phyloP scores from a whole-genome alignment of 2,329 filamentous ascomycete genomes.

The Alternaria sp. region DNA sequence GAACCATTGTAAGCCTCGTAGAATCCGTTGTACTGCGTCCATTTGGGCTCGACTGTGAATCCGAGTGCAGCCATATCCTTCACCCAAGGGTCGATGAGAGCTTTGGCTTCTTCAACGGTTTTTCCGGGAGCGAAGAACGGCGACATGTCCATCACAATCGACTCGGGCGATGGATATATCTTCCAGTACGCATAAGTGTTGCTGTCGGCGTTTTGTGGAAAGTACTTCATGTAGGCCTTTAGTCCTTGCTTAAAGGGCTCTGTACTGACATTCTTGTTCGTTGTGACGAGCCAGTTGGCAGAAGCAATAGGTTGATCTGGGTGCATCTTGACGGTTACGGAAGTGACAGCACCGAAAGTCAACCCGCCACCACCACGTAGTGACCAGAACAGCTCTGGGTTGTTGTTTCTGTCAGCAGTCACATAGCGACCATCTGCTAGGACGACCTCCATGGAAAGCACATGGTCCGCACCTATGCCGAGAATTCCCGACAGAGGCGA shows the following conservation, averaged over 20 bases:
- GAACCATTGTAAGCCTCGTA: conserved; percentile 5
- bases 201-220: conserved; percentile 3
- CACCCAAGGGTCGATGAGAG: conserved; percentile 1
- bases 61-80: background rate
- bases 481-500: conserved; percentile 60
- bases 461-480: conserved; percentile 44
- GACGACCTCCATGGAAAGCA: conserved; percentile 37
- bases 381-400: conserved; percentile 10
- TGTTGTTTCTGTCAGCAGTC: conserved; percentile 31
- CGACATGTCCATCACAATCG: conserved; percentile 6
- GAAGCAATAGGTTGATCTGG: conserved; percentile 5
- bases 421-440: conserved; percentile 36
- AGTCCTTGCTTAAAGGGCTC: conserved; percentile 3
- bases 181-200: conserved; percentile 5
- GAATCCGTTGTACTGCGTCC: conserved; percentile 3
- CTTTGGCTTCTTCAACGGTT: conserved; percentile 1
- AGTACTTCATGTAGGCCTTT: conserved; percentile 3
- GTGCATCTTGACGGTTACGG: conserved; percentile 2
- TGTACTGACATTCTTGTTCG: background rate
- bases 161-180: background rate
- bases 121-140: conserved; percentile 7
- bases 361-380: conserved; percentile 1
- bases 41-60: background rate
- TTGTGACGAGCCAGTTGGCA: conserved; percentile 1
- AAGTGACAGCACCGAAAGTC: conserved; percentile 7